Conservation (phyloP, 129 eudicot genomes). For the Pittosporum tobira region DNA sequence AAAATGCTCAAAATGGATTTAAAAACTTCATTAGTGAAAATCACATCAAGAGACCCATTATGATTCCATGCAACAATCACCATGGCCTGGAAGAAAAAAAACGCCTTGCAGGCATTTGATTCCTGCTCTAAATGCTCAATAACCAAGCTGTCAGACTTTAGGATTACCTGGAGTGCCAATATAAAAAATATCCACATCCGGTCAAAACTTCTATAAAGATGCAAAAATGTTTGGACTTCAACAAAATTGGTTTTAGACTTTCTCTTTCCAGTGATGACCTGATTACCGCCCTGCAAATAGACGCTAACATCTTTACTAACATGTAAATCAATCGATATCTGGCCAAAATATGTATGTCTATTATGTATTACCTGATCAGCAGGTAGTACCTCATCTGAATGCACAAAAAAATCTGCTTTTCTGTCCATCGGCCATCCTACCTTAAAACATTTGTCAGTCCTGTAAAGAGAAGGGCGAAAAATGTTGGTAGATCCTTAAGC, state of each 20-base stretch:
- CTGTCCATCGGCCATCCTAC: slow-evolving; percentile 96
- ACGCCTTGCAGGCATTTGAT: not conserved
- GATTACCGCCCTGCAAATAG: slow-evolving; percentile 42
- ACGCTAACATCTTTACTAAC: slow-evolving; percentile 14
- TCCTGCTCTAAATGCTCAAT: slow-evolving; percentile 7
- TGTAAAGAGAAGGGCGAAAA: slow-evolving; percentile 27
- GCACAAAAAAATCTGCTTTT: slow-evolving; percentile 71
- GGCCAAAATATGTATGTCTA: too few relatives aligned
- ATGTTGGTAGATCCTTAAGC: slow-evolving; percentile 8
- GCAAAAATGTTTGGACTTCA: slow-evolving; percentile 91
- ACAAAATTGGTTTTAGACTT: slow-evolving; percentile 90
- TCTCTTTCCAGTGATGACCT: slow-evolving; percentile 50
- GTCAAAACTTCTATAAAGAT: slow-evolving; percentile 86
- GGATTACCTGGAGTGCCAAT: slow-evolving; percentile 75
- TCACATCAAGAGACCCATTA: slow-evolving; percentile 41
- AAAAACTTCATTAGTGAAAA: slow-evolving; percentile 54
- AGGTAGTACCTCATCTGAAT: slow-evolving; percentile 35
- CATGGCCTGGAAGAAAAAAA: slow-evolving; percentile 74
- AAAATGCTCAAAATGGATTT: slow-evolving; percentile 77
- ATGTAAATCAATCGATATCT: too few relatives aligned
- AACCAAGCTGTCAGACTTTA: not conserved
- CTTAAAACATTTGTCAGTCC: slow-evolving; percentile 81
- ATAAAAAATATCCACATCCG: slow-evolving; percentile 91
- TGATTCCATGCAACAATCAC: slow-evolving; percentile 88
- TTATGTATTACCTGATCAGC: slow-evolving; percentile 29